Percentiles rank a stretch among this genome's conserved stretches.
These are phyloP conservation scores for Penicillium ochrochloron DNA, from an alignment of 495 filamentous ascomycete species.

Conservation along the genomic window DNA sequence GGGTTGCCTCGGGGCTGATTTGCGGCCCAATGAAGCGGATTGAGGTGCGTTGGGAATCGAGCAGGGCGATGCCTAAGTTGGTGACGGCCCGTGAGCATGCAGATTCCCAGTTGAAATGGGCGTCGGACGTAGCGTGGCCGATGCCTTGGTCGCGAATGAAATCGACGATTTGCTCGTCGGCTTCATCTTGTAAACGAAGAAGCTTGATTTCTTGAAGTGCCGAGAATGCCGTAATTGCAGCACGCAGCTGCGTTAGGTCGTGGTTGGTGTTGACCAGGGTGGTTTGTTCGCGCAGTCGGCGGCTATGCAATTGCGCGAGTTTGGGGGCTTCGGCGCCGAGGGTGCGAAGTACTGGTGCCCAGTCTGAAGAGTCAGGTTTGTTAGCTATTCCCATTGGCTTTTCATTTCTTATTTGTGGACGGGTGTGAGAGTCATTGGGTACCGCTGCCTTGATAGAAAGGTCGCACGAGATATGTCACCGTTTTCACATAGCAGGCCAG, in stretches of 20 bases:
- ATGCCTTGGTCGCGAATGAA: constrained; percentile 35
- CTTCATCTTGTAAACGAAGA: constrained; percentile 63
- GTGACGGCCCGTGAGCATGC: constrained; percentile 66
- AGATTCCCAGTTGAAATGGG: constrained; percentile 62
- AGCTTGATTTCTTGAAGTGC: constrained; percentile 69
- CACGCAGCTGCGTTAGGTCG: constrained; percentile 50
- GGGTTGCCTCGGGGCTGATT: constrained; percentile 63
- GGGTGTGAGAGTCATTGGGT: constrained; percentile 36
- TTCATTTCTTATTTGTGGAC: constrained; percentile 8
- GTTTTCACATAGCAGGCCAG: constrained; percentile 65
- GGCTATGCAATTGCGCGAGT: constrained; percentile 35
- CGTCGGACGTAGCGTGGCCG: constrained; percentile 3
- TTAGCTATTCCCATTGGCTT: constrained; percentile 25
- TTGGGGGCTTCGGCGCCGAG: constrained; percentile 26
- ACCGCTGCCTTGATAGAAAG: constrained; percentile 63
- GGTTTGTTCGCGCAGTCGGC: constrained; percentile 41
- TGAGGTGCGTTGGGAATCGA: constrained; percentile 57
- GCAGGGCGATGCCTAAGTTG: constrained; percentile 60
- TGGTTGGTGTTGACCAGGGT: constrained; percentile 31
- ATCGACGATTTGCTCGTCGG: constrained; percentile 56
- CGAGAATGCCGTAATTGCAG: constrained; percentile 61
- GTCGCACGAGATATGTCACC: constrained; percentile 74
- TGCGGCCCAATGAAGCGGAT: constrained; percentile 67
- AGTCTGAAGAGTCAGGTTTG: constrained; percentile 30
- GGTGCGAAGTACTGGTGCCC: constrained; percentile 32